These are phyloP conservation scores for Entomophthora muscae DNA, from an alignment of 371 early-diverging fungal genomes.

Conservation along the genomic window DNA sequence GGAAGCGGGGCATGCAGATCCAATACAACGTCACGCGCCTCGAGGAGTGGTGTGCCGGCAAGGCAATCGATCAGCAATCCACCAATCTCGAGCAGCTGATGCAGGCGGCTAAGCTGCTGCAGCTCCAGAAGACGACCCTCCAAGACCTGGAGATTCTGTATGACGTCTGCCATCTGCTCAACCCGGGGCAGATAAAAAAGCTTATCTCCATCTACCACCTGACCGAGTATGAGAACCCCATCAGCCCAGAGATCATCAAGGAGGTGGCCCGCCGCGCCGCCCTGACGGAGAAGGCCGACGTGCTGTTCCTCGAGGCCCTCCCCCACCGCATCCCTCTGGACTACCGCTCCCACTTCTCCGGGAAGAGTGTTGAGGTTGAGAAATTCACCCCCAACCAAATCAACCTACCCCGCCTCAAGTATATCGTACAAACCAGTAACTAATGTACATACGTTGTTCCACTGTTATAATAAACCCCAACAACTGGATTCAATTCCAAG, in stretches of 20 bases:
- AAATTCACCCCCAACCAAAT: slow-evolving; percentile 5
- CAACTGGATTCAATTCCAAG: too few species aligned
- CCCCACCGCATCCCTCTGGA: slow-evolving; percentile 16
- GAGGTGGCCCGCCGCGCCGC: slow-evolving; percentile 74
- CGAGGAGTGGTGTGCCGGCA: slow-evolving; percentile 94
- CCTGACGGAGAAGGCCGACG: slow-evolving; percentile 66
- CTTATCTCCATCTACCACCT: slow-evolving; percentile 62
- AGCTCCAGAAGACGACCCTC: slow-evolving; percentile 78
- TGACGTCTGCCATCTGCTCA: slow-evolving; percentile 87
- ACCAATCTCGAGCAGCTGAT: slow-evolving; percentile 78
- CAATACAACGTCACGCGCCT: slow-evolving; percentile 91
- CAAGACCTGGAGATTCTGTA: slow-evolving; percentile 88
- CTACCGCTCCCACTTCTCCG: slow-evolving; percentile 6
- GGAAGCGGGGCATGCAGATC: slow-evolving; percentile 91
- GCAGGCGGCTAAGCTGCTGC: slow-evolving; percentile 88
- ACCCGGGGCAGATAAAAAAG: slow-evolving; percentile 92
- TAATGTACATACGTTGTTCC: slow-evolving; percentile 4
- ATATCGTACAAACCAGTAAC: slow-evolving; percentile 3
- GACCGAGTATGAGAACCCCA: slow-evolving; percentile 69
- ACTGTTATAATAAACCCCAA: too few species aligned
- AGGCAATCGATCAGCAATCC: slow-evolving; percentile 71
- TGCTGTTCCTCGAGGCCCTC: slow-evolving; percentile 67
- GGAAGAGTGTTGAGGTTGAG: slow-evolving; percentile 9
- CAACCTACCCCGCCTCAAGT: slow-evolving; percentile 4
- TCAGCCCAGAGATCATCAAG: slow-evolving; percentile 76